Evolutionary conservation across 441 rosid genomes (phyloP), one percentile per base, ranked within the genome.

Genomic region (Erodium moschatum): DNA sequence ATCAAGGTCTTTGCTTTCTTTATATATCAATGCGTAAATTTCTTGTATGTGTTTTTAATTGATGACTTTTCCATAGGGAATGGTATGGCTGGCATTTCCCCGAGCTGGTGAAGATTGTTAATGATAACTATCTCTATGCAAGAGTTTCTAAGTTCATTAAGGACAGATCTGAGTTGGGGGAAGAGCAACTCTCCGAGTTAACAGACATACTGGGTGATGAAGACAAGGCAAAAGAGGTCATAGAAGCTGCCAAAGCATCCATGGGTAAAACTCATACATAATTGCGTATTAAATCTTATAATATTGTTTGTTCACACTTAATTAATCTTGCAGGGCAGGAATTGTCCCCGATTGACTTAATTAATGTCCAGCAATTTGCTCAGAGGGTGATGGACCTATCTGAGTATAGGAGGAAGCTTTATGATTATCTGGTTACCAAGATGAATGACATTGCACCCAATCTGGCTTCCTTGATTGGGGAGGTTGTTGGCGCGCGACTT

Each of bases 21-120:
- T n/a, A n/a, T n/a, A n/a, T n/a, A n/a, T n/a, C n/a, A n/a, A n/a
- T n/a, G n/a, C n/a, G n/a, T n/a, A n/a, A n/a, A n/a, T n/a, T n/a
- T n/a, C n/a, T n/a, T n/a, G n/a, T 5, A 58, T 18, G 0, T 18
- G 27, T 58, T 58, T 58, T 58, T 20, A 18, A 16, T 58, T 38
- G 54, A 20, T 15, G 42, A 66, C 54, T 72, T 74, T 1, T 61
- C 31, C 78, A 71, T 82, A 94, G 99, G 73, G 97, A 95, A 78
- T 95, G 99, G 97, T 94, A 94, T 68, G 90, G 97, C 1, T 89
- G 96, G 97, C 99, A 94, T 77, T 94, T 94, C 75, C 99, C 97
- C n/a, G 97, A 94, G 65, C 75, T 94, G 62, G 96, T 79, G 73
- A 94, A 91, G 84, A 91, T 94, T 19, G 94, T 94, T 63, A 88